Percentiles rank a stretch among this genome's conserved stretches.
Evolutionary conservation across 495 filamentous ascomycete genomes (phyloP).

Genomic region (Entonaema liquescens): DNA sequence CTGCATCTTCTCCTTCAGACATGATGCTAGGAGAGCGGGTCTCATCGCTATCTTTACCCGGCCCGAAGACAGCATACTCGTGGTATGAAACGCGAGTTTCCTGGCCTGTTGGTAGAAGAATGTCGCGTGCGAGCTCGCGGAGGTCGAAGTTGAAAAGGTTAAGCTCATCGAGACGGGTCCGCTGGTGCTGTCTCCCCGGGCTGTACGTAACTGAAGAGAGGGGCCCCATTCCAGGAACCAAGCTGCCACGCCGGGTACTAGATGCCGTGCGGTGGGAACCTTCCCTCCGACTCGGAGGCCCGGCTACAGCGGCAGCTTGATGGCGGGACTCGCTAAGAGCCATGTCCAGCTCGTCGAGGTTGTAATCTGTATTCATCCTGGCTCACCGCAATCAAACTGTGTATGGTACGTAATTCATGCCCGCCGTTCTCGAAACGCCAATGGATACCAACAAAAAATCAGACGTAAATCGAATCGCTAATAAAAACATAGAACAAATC

Average conservation of each 20-base stretch:
- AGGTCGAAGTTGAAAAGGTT: constrained; percentile 44
- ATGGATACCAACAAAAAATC: background rate
- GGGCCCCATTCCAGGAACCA: constrained; percentile 32
- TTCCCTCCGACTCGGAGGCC: constrained; percentile 26
- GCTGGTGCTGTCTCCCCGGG: constrained; percentile 16
- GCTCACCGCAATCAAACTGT: constrained; percentile 16
- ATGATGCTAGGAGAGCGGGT: constrained; percentile 42
- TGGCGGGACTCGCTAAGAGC: constrained; percentile 41
- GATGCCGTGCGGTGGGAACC: constrained; percentile 39
- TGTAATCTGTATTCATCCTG: constrained; percentile 40
- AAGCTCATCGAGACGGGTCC: constrained; percentile 28
- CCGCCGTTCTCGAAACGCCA: background rate
- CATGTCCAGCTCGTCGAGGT: constrained; percentile 44
- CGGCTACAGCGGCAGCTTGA: constrained; percentile 29
- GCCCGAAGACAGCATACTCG: constrained; percentile 47
- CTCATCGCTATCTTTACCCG: constrained; percentile 25
- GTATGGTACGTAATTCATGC: constrained; percentile 24
- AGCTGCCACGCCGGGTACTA: constrained; percentile 41
- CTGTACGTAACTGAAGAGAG: constrained; percentile 16
- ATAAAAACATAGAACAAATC: background rate
- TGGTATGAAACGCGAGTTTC: constrained; percentile 45
- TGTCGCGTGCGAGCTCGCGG: constrained; percentile 33
- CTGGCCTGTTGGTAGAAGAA: constrained; percentile 26
- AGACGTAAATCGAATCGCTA: background rate
- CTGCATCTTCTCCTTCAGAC: constrained; percentile 42